These are phyloP conservation scores for Salix suchowensis DNA, from an alignment of 345 rosid species.

Conservation along the genomic window DNA sequence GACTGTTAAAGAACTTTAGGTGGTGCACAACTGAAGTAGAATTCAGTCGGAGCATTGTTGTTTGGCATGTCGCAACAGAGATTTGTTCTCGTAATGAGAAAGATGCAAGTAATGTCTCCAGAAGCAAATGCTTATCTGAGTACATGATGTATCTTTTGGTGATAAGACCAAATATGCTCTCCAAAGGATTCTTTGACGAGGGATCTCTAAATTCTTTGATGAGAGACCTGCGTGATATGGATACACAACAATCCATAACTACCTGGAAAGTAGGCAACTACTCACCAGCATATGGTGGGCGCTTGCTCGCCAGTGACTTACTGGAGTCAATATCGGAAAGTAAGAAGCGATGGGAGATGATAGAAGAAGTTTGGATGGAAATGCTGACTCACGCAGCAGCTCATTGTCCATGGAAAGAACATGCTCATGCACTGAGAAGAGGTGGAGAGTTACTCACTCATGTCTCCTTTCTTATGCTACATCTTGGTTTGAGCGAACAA, in stretches of 20 bases:
- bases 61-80: slow-evolving; percentile 30
- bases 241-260: too few species aligned
- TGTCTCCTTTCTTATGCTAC: background rate
- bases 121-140: slow-evolving; percentile 15
- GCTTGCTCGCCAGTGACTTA: accelerated
- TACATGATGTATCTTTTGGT: slow-evolving; percentile 18
- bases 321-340: accelerated
- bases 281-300: accelerated
- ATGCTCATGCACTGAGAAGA: too few species aligned
- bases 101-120: too few species aligned
- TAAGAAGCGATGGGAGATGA: too few species aligned
- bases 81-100: background rate
- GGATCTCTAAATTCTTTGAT: accelerated
- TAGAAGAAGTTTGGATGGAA: too few species aligned
- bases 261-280: too few species aligned
- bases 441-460: too few species aligned
- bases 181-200: slow-evolving; percentile 5
- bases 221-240: accelerated
- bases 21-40: background rate
- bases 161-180: slow-evolving; percentile 10
- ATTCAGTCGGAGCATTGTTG: slow-evolving; percentile 14
- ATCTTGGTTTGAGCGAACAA: too few species aligned
- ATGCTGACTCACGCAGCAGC: too few species aligned
- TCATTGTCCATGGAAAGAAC: too few species aligned
- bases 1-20: accelerated